Base-by-base conservation (phyloP, 768 basidiomycete species). In the Dictyophora rubrovolvata region DNA sequence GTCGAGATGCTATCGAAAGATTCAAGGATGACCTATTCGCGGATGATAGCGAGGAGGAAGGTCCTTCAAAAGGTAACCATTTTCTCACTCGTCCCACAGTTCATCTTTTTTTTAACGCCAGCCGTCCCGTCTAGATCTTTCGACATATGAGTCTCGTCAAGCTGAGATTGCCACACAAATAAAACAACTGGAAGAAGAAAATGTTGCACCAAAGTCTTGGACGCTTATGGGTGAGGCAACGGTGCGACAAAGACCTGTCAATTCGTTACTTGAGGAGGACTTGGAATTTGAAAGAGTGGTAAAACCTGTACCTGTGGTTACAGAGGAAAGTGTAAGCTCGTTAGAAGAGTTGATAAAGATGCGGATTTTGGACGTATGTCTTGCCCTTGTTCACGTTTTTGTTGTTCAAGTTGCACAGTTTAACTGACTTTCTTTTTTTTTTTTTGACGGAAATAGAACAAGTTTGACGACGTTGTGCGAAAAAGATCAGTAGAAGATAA, bases 401-500 rank as follows among this genome's bases (percentile, higher is more conserved):
- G 11, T 7, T 28, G 28, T n/a, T n/a, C n/a, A n/a, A n/a, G n/a
- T n/a, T 42, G 11, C 42, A 42, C n/a, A 12, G 11, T 37, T 14
- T 37, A 12, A 42, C n/a, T 14, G n/a, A 42, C 10, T 42, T 42
- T 4, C 10, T 42, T 42, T 42, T 42, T 4, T 42, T 42, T n/a
- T n/a, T 42, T 28, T 7, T 49, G 18, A 49, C 48, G 5, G 48
- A 52, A 5, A 6, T 52, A 77, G 73, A 72, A 73, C 61, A 83
- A 79, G 46, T 99, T 92, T 63, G 90, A 99, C 70, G 94, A 98
- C 66, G 93, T 97, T 35, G 80, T 89, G 55, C 88, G 94, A n/a
- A 76, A 84, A 59, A 82, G 86, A 1, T 79, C 85, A 0, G 68
- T 84, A 56, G 88, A 92, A 48, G 84, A 93, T 63, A 89, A 87